Conservation (phyloP, 331 rosid genomes). For the Quercus tomentella region DNA sequence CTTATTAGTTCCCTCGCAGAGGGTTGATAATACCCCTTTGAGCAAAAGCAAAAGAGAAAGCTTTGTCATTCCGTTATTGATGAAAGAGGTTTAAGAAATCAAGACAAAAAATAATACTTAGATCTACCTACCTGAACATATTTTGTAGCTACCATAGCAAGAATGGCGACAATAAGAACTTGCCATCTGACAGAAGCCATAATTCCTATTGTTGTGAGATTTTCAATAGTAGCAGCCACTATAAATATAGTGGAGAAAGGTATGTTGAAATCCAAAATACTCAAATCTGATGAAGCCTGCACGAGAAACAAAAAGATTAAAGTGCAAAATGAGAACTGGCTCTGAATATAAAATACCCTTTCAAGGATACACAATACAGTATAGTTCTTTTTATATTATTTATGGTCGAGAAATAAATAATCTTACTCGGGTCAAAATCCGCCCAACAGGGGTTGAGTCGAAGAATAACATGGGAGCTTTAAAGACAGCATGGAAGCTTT, state of each 20-base stretch:
- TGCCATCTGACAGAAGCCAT: conserved; percentile 80
- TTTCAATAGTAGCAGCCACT: conserved; percentile 24
- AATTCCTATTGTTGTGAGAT: conserved; percentile 29
- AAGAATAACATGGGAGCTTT: conserved; percentile 85
- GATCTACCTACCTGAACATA: conserved; percentile 62
- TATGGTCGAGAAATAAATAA: neutral
- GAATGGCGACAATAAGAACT: conserved; percentile 64
- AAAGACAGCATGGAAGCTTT: conserved; percentile 68
- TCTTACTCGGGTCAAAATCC: conserved; percentile 75
- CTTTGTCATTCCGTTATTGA: neutral
- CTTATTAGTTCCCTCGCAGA: conserved; percentile 44
- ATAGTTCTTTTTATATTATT: too few relatives aligned
- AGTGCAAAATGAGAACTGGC: conserved; percentile 15
- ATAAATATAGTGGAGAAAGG: conserved; percentile 48
- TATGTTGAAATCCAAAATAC: conserved; percentile 63
- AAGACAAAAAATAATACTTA: neutral
- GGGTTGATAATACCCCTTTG: conserved; percentile 42
- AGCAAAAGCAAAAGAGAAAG: neutral
- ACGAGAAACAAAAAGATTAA: neutral
- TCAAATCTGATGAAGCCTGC: conserved; percentile 83
- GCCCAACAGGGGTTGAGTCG: conserved; percentile 72
- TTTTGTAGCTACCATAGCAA: conserved; percentile 41
- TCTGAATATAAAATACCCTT: neutral
- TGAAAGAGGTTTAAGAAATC: conserved; percentile 6
- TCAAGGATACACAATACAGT: neutral